Conservation (phyloP, 495 filamentous ascomycete species). For the Chaetomium tenue region DNA sequence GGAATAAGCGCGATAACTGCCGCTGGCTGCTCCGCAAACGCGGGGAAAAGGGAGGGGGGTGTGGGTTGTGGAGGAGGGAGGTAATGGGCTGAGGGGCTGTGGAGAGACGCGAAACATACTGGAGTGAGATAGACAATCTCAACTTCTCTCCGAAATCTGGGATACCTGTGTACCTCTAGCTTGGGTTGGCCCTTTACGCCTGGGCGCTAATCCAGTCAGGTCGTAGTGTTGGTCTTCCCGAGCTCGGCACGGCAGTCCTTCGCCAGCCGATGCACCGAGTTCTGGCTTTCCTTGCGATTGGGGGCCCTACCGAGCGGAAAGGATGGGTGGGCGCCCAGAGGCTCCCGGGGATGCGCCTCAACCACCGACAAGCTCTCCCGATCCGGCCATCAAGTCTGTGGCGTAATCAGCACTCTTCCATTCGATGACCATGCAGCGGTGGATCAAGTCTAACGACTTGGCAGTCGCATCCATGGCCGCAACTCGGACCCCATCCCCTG, state of each 20-base stretch:
- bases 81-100: too few species aligned
- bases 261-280: conserved; percentile 17
- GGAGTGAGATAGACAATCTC: not conserved
- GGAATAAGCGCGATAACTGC: conserved; percentile 11
- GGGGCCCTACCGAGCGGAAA: not conserved
- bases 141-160: conserved; percentile 4
- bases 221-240: not conserved
- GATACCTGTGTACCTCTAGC: not conserved
- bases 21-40: conserved; percentile 12
- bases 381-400: not conserved
- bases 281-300: conserved; percentile 25
- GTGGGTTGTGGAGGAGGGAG: too few species aligned
- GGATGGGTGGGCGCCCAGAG: not conserved
- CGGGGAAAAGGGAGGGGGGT: not conserved
- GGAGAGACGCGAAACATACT: too few species aligned
- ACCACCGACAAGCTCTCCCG: not conserved
- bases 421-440: conserved; percentile 6
- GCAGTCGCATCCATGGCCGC: not conserved
- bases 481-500: not conserved
- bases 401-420: conserved; percentile 1
- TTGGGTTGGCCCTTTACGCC: too few species aligned
- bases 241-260: not conserved
- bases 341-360: conserved; percentile 4
- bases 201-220: too few species aligned
- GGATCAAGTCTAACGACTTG: conserved; percentile 7